These are phyloP conservation scores for Myriosclerotinia scirpicola DNA, from an alignment of 2,329 filamentous ascomycete species.

Conservation along the genomic window DNA sequence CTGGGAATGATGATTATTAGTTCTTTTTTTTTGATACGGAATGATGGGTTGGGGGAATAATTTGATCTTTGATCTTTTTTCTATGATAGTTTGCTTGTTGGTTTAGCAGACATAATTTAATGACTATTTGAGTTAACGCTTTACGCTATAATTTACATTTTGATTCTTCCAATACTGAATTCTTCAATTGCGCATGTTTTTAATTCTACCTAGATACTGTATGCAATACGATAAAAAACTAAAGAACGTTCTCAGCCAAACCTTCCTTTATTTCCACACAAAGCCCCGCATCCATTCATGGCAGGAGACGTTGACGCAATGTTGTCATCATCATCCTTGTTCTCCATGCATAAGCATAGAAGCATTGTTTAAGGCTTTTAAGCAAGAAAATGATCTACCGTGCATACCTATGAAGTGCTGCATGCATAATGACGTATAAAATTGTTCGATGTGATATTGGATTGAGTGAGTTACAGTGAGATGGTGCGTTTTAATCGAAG, in stretches of 20 bases:
- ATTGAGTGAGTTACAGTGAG: background rate
- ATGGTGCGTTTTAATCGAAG: no score
- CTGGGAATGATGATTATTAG: conserved; percentile 31
- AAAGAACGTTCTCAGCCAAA: background rate
- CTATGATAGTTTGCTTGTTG: conserved; percentile 1
- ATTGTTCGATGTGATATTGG: no score
- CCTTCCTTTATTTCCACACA: background rate
- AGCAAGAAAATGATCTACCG: background rate
- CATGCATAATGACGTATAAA: background rate
- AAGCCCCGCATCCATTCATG: background rate
- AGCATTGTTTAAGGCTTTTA: background rate
- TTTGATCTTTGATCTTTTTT: background rate
- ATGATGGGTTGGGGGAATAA: background rate
- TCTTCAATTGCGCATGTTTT: background rate
- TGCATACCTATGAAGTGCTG: background rate
- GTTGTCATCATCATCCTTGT: background rate
- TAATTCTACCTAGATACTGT: no score
- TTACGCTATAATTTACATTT: background rate
- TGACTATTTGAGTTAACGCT: background rate
- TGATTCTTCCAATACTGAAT: no score
- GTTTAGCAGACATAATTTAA: conserved; percentile 8
- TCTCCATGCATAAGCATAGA: background rate
- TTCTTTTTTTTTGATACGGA: background rate
- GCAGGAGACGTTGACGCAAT: background rate
- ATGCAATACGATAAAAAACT: no score